Evolutionary conservation across 169 alveolate genomes (phyloP), one percentile per base, ranked within the genome.

Genomic region (Cryptosporidium xiaoi): DNA sequence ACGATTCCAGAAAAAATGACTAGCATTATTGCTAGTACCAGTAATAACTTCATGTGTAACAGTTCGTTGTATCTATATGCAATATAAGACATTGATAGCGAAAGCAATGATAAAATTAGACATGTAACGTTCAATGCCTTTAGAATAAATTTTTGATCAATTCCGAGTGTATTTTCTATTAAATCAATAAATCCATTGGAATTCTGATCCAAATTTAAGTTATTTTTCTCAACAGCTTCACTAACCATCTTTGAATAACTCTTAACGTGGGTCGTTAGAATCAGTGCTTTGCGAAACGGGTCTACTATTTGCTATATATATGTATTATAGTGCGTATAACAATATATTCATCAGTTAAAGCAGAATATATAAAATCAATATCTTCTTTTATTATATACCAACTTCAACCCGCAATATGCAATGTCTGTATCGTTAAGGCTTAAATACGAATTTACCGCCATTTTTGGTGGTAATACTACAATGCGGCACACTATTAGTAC

Each of bases 111-210:
- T 51, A 77, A 31, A 58, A 77, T 58, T 40, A 77, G 10, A 40
- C 87, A 77, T 12, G 87, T 60, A 40, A 77, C 20, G 18, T 77
- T 77, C 16, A 77, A 33, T 16, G 44, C 51, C 31, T 60, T 77
- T 24, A 77, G 64, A 60, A 77, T 77, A 33, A 77, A 33, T 16
- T 62, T 77, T 71, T 77, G 87, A 20, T 77, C 71, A 62, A 77
- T 34, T 15, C 87, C 87, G 36, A 77, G 55, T 5, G 55, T 65
- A 12, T 51, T 18, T 34, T 77, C 87, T 7, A 77, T 60, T 24
- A 77, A 40, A 31, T 77, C 60, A n/a, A 60, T 56, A 34, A 60
- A 18, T 56, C 77, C 71, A 44, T 46, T 48, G 6, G 64, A n/a
- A n/a, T 53, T 0, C 1, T 20, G 12, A 40, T 40, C 1, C 10